Conservation (phyloP, 2,329 filamentous ascomycete genomes). For the Penicillium sp. region DNA sequence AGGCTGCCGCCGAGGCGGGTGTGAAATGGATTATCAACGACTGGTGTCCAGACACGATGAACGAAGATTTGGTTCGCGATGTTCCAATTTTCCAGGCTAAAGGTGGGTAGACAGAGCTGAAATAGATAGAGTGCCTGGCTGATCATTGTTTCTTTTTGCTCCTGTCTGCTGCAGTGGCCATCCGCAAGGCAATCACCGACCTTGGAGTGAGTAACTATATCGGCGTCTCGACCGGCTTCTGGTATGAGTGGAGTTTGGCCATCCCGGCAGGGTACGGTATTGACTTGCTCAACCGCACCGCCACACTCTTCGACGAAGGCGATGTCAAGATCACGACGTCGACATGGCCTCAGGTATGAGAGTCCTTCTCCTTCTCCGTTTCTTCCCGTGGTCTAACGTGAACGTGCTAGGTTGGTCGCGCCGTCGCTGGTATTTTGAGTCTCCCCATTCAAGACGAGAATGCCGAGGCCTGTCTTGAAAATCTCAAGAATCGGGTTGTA, state of each 20-base stretch:
- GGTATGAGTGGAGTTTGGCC: constrained; percentile 50
- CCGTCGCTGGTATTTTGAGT: constrained; percentile 51
- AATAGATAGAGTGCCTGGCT: background rate
- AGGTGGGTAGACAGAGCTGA: background rate
- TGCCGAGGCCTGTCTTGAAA: constrained; percentile 14
- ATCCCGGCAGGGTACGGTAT: constrained; percentile 43
- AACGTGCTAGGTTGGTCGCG: constrained; percentile 48
- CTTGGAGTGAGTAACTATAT: constrained; percentile 18
- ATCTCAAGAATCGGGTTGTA: constrained; percentile 18
- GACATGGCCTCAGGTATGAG: constrained; percentile 41
- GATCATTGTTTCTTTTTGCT: background rate
- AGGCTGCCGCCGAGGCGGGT: constrained; percentile 53
- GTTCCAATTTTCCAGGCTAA: constrained; percentile 10
- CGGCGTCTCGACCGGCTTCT: constrained; percentile 43
- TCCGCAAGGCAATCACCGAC: constrained; percentile 25
- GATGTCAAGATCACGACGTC: constrained; percentile 53
- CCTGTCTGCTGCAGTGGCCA: constrained; percentile 4
- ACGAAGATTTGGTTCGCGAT: constrained; percentile 20
- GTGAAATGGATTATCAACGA: constrained; percentile 55
- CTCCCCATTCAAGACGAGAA: constrained; percentile 28
- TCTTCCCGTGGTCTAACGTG: constrained; percentile 6
- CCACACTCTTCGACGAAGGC: constrained; percentile 55
- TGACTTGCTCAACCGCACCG: constrained; percentile 41
- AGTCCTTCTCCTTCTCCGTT: constrained; percentile 40
- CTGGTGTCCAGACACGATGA: constrained; percentile 40